These are phyloP conservation scores for Vaccinium vitisidaea DNA, from an alignment of 148 eudicot species.

Conservation along the genomic window DNA sequence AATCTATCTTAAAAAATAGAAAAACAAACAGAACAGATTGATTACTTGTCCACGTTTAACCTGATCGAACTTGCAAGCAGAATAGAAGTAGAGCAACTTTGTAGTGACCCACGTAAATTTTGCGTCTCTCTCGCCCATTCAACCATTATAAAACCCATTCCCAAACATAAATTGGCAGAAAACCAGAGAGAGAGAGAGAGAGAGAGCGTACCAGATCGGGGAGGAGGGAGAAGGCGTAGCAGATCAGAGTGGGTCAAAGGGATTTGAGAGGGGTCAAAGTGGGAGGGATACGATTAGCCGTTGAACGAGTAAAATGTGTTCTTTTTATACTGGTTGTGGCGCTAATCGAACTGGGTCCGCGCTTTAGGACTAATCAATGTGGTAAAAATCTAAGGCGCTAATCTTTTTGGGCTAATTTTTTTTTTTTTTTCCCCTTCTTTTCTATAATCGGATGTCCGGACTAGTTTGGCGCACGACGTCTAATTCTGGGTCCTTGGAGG, in stretches of 20 bases:
- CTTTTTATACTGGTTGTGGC: too few relatives aligned
- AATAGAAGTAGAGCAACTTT: neutral
- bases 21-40: conserved; percentile 2
- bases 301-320: too few relatives aligned
- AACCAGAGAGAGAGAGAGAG: neutral
- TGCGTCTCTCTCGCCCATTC: neutral
- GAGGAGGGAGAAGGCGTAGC: neutral
- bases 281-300: too few relatives aligned
- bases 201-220: neutral
- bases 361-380: too few relatives aligned
- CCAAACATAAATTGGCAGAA: neutral
- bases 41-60: neutral
- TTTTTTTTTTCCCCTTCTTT: too few relatives aligned
- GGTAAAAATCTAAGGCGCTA: too few relatives aligned
- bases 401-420: too few relatives aligned
- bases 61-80: neutral
- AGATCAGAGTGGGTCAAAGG: neutral
- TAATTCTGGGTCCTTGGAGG: too few relatives aligned
- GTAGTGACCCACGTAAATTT: neutral
- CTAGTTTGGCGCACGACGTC: too few relatives aligned
- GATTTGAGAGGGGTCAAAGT: too few relatives aligned
- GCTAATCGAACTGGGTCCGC: too few relatives aligned
- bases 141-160: neutral
- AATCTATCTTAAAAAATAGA: neutral
- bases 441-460: too few relatives aligned